Conservation (phyloP, 2,329 filamentous ascomycete species). For the Penicillium expansum region DNA sequence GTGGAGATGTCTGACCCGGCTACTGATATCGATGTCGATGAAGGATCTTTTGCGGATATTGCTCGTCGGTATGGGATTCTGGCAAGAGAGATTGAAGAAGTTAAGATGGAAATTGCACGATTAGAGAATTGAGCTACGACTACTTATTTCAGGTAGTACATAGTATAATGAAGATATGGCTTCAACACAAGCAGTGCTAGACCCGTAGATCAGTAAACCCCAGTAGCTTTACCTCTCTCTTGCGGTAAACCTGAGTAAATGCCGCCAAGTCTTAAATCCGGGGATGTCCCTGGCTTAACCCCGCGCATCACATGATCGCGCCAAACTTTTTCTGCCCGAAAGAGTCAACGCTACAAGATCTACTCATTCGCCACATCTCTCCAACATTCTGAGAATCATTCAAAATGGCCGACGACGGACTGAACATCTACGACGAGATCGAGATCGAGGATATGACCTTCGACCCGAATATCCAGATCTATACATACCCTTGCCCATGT, state of each 20-base stretch:
- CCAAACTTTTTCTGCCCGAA: slow-evolving; percentile 24
- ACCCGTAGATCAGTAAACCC: neutral
- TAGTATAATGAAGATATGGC: neutral
- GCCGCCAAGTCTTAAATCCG: slow-evolving; percentile 6
- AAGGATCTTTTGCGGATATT: slow-evolving; percentile 36
- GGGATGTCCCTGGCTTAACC: slow-evolving; percentile 7
- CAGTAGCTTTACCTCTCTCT: too few relatives aligned
- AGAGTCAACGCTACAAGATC: slow-evolving; percentile 1
- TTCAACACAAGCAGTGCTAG: neutral
- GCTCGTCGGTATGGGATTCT: slow-evolving; percentile 40
- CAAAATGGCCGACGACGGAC: slow-evolving; percentile 61
- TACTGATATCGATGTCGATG: slow-evolving; percentile 6
- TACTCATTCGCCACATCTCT: slow-evolving; percentile 3
- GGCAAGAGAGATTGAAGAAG: slow-evolving; percentile 37
- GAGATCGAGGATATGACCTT: slow-evolving; percentile 99
- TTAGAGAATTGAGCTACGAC: slow-evolving; percentile 13
- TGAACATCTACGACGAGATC: slow-evolving; percentile 92
- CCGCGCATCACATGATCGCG: slow-evolving; percentile 30
- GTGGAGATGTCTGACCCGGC: slow-evolving; percentile 19
- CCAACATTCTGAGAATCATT: neutral
- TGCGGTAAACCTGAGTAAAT: too few relatives aligned
- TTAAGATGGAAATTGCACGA: slow-evolving; percentile 32
- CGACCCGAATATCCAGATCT: slow-evolving; percentile 77
- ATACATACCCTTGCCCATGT: slow-evolving; percentile 95
- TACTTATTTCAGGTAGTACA: neutral